Evolutionary conservation across 2,329 filamentous ascomycete genomes (phyloP), one percentile per base, ranked within the genome.

Genomic region (Cladosporium sp.): DNA sequence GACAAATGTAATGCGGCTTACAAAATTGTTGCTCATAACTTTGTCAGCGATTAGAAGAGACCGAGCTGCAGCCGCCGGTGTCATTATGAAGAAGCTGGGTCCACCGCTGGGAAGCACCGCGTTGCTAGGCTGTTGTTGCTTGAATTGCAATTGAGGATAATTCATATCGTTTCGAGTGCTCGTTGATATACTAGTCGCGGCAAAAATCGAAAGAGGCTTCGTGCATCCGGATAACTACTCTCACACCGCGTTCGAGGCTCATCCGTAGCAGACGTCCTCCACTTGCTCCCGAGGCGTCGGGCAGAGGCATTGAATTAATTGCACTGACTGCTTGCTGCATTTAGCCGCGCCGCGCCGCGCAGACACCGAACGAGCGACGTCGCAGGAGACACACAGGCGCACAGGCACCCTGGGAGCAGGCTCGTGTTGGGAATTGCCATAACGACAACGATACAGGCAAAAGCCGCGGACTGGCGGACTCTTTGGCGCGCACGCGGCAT

Each of bases 281-380:
- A 55, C 52, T 32, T 55, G 28, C n/a, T 55, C 52, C 52, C 52
- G 52, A 55, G n/a, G 41, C 41, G 41, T 24, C 52, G n/a, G 52
- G 26, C 6, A 55, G 52, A 55, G 52, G 30, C 30, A 32, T 55
- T 55, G 52, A 7, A 57, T 57, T 11, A 7, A 55, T 30, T 55
- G n/a, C 30, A 30, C n/a, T n/a, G 38, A 32, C 38, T 44, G 38
- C 18, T 44, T 10, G 38, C 38, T 47, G 41, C 55, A 55, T 64
- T 64, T 64, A 64, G 61, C 61, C 61, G 61, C 61, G 51, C 61
- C 57, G 61, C 30, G 61, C 61, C 61, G 61, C 61, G 51, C 61
- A 64, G 61, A 41, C 61, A 64, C 60, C 60, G 60, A 47, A 28
- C n/a, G 26, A 34, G 34, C 57, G 57, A 41, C 52, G 52, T 41